A percentile compares a stretch with the other conserved stretches of the same genome.
Conservation (phyloP, 1,284 basidiomycete genomes). For the Phenoliferia sp. region DNA sequence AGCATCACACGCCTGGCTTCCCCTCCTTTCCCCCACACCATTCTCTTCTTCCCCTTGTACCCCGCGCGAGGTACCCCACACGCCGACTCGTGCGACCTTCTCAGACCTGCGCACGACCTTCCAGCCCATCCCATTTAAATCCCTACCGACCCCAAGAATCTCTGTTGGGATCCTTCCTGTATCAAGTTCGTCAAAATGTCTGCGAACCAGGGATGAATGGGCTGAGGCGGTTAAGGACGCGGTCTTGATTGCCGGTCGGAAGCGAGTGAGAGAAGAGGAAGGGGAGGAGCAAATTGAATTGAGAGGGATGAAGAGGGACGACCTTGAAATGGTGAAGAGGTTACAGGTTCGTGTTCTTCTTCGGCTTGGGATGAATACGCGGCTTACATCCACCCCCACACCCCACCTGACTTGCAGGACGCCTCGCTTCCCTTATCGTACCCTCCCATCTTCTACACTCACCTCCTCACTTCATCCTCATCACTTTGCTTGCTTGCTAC, state of each 20-base stretch:
- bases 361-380: neutral
- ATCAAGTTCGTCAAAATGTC: neutral
- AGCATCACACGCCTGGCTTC: no score
- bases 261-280: neutral
- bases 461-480: slow-evolving; percentile 7
- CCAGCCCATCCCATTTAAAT: neutral
- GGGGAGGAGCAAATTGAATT: neutral
- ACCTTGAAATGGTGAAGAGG: neutral
- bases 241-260: neutral
- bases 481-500: slow-evolving; percentile 14
- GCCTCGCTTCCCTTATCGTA: slow-evolving; percentile 12
- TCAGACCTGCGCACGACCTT: neutral
- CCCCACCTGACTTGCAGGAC: neutral
- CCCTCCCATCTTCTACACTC: slow-evolving; percentile 13
- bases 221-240: neutral
- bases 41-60: neutral
- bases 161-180: neutral
- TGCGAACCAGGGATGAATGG: neutral
- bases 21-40: neutral
- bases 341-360: neutral
- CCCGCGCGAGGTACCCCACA: neutral
- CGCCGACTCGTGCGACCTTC: neutral
- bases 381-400: neutral
- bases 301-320: neutral
- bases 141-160: neutral